Percentiles rank a stretch among this genome's conserved stretches.
Conservation (phyloP, 176 grass and related monocot genomes). For the Typha latifolia region DNA sequence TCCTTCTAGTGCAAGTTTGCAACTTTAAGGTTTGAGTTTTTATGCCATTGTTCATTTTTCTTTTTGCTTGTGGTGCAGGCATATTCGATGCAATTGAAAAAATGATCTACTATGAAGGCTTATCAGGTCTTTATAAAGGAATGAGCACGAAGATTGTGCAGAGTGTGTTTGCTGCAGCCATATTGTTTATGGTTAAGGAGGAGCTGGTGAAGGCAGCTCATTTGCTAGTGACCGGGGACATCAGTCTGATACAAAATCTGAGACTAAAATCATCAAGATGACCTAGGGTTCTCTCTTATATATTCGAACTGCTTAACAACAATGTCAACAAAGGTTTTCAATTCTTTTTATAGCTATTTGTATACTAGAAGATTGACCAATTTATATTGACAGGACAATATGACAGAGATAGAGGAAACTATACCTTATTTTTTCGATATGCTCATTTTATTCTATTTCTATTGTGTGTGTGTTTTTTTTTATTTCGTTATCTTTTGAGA, state of each 20-base stretch:
- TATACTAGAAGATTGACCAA: too few species aligned
- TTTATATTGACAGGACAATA: too few species aligned
- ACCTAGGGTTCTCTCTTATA: constrained; percentile 7
- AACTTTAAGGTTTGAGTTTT: not conserved
- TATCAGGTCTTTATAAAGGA: constrained; percentile 79
- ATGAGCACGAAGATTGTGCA: constrained; percentile 97
- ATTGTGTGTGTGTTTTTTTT: too few species aligned
- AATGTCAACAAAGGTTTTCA: too few species aligned
- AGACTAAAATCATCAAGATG: constrained; percentile 31
- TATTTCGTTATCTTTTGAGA: too few species aligned
- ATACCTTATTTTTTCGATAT: too few species aligned
- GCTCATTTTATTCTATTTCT: too few species aligned
- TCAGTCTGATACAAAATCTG: constrained; percentile 32
- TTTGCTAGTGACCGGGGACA: constrained; percentile 54
- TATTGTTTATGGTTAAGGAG: constrained; percentile 97
- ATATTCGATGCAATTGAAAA: constrained; percentile 79
- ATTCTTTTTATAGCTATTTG: too few species aligned
- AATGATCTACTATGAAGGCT: constrained; percentile 66
- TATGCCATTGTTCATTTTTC: too few species aligned
- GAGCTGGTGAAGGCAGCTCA: constrained; percentile 83
- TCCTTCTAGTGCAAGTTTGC: not conserved
- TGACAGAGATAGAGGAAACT: too few species aligned
- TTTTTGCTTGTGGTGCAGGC: constrained; percentile 28
- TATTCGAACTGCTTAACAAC: too few species aligned
- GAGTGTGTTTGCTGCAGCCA: constrained; percentile 89